phyloP scores from a whole-genome alignment of 176 grass and related monocot species.

The Oryza longistaminata region DNA sequence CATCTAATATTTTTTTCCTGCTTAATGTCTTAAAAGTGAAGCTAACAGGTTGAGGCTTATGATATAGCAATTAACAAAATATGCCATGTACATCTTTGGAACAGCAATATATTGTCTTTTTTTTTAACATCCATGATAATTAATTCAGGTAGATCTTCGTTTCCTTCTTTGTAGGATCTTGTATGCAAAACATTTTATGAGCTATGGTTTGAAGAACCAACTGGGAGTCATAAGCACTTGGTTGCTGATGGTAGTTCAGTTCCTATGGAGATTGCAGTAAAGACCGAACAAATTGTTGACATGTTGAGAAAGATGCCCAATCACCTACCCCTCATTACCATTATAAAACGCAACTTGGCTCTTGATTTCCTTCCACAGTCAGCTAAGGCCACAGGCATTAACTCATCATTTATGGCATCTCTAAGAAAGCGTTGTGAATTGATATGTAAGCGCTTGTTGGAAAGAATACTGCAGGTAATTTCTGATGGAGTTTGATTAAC shows the following conservation, averaged over 20 bases:
- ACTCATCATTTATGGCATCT: slow-evolving; percentile 58
- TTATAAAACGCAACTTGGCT: slow-evolving; percentile 78
- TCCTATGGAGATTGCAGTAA: slow-evolving; percentile 90
- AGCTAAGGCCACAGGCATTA: slow-evolving; percentile 82
- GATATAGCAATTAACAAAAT: slow-evolving; percentile 21
- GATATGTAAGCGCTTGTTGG: slow-evolving; percentile 86
- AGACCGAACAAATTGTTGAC: slow-evolving; percentile 99
- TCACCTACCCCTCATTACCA: slow-evolving; percentile 88
- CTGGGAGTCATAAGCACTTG: slow-evolving; percentile 87
- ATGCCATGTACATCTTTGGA: slow-evolving; percentile 30
- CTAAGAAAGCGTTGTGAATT: slow-evolving; percentile 85
- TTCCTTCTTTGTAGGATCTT: slow-evolving; percentile 64
- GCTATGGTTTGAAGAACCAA: slow-evolving; percentile 95
- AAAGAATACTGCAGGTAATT: slow-evolving; percentile 97
- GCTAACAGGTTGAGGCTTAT: background rate
- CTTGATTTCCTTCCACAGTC: slow-evolving; percentile 99
- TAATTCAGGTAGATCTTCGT: slow-evolving; percentile 28
- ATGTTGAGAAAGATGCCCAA: slow-evolving; percentile 97
- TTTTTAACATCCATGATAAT: slow-evolving; percentile 14
- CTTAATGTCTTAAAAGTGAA: slow-evolving; percentile 13
- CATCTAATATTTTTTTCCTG: background rate
- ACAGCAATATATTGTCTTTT: slow-evolving; percentile 24
- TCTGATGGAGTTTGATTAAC: slow-evolving; percentile 22
- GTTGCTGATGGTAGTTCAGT: slow-evolving; percentile 98
- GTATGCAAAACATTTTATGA: slow-evolving; percentile 99